Evolutionary conservation across 352 stramenopile species (phyloP).

Genomic region (Globisporangium uncinulatum): DNA sequence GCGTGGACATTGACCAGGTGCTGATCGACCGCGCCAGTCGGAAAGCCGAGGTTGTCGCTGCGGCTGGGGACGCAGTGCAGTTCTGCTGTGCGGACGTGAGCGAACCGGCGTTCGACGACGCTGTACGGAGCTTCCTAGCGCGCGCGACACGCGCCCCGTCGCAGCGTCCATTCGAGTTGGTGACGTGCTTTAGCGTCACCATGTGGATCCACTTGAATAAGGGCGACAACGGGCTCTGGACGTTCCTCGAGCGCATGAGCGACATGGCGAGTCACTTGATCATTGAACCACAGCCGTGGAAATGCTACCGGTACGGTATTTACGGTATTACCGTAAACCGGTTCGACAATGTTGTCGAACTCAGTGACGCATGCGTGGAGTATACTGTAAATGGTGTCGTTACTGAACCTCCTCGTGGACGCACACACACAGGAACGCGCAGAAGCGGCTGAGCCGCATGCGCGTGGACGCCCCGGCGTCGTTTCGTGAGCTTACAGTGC

Average conservation of each 20-base stretch:
- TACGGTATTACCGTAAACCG: no score
- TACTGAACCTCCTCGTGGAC: not conserved
- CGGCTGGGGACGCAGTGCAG: conserved; percentile 28
- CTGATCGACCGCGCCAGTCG: conserved; percentile 48
- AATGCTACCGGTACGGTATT: conserved; percentile 61
- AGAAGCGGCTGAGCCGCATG: conserved; percentile 59
- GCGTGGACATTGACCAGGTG: conserved; percentile 70
- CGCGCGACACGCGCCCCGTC: conserved; percentile 27
- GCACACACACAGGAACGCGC: conserved; percentile 32
- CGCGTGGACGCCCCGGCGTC: conserved; percentile 41
- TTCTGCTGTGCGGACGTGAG: conserved; percentile 62
- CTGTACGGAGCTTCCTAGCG: conserved; percentile 38
- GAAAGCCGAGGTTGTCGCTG: conserved; percentile 24
- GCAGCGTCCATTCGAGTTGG: conserved; percentile 51
- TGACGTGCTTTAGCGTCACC: conserved; percentile 81
- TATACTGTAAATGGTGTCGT: conserved; percentile 12
- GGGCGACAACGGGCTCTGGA: conserved; percentile 71
- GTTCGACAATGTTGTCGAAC: not conserved
- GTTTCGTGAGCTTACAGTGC: conserved; percentile 56
- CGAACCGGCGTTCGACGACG: conserved; percentile 32
- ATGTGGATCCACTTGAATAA: conserved; percentile 89
- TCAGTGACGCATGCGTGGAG: not conserved
- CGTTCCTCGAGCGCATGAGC: conserved; percentile 58
- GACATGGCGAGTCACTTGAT: conserved; percentile 65
- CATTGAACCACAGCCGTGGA: conserved; percentile 80